phyloP scores from a whole-genome alignment of 2,329 filamentous ascomycete genomes.

The Albifimbria verrucaria region DNA sequence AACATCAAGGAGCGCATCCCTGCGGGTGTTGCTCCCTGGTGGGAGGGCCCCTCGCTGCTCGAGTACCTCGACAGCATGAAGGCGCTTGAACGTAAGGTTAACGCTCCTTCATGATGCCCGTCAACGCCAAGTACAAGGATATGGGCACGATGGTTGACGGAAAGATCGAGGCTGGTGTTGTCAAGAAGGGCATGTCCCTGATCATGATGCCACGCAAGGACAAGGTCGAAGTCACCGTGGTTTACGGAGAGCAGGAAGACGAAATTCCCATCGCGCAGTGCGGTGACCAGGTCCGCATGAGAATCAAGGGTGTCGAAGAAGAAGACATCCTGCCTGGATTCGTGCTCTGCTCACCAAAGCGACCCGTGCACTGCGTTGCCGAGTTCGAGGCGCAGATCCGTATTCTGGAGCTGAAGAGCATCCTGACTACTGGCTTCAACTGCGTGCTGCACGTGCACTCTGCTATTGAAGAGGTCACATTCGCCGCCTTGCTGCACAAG shows the following conservation, averaged over 20 bases:
- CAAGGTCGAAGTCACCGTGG: conserved; percentile 72
- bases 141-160: conserved; percentile 97
- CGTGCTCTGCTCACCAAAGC: conserved; percentile 91
- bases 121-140: conserved; percentile 94
- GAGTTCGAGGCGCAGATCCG: conserved; percentile 96
- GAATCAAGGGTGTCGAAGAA: conserved; percentile 92
- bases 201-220: conserved; percentile 96
- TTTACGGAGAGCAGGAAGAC: conserved; percentile 96
- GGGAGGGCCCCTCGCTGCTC: conserved; percentile 82
- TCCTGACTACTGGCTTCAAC: conserved; percentile 92
- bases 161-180: conserved; percentile 90
- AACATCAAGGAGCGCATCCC: conserved; percentile 89
- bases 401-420: conserved; percentile 90
- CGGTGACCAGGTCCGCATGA: conserved; percentile 90
- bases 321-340: conserved; percentile 95
- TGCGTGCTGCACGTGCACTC: conserved; percentile 97
- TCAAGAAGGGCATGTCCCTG: conserved; percentile 83
- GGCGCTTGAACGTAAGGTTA: conserved; percentile 89
- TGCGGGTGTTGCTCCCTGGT: conserved; percentile 75
- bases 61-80: conserved; percentile 96
- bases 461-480: conserved; percentile 96
- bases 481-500: conserved; percentile 83
- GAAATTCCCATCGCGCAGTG: conserved; percentile 79
- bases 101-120: conserved; percentile 99
- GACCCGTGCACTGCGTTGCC: conserved; percentile 84